Base-by-base conservation (phyloP, 177 flowering plant genomes). In the Vitis hybrid region DNA sequence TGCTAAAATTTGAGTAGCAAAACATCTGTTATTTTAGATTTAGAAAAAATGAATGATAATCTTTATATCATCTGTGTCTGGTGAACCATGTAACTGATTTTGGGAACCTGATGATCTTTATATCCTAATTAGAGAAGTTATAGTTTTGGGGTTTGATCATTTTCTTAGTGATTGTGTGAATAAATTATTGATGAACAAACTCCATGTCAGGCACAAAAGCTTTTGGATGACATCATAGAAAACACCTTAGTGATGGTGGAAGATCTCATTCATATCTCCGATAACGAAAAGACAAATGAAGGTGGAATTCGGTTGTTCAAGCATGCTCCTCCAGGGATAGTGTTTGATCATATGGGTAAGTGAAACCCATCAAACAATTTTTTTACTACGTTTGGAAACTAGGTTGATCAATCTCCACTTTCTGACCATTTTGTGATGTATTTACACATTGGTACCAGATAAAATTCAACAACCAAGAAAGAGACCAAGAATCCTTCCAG, bases 401-500 rank as follows among this genome's bases (percentile, higher is more conserved):
- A 48, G 21, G 58, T 62, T 49, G 18, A 19, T 52, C 56, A 60
- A 26, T 60, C 66, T 66, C 18, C 48, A 40, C 48, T 8, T 61
- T 23, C 11, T 54, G 23, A 40, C 13, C 2, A 54, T n/a, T 45
- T 4, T 61, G n/a, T 10, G 10, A 15, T 55, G 62, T 60, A 52
- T 58, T 70, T 61, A 15, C 26, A 13, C 32, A 14, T 3, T 62
- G 71, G 61, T 67, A 11, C 18, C 86, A 93, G 97, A 84, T 82
- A 88, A 88, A 72, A 30, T 77, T 72, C 78, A 79, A 71, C 77
- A 81, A 69, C 97, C 97, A n/a, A 88, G 23, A 63, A 96, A 87
- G 82, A 87, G 82, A 78, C 97, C 97, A 34, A 87, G 77, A 80
- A 79, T 96, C 67, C 75, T 84, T 70, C 97, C 89, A 5, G 83